These are phyloP conservation scores for Salix purpurea DNA, from an alignment of 345 rosid genomes.

Conservation along the genomic window DNA sequence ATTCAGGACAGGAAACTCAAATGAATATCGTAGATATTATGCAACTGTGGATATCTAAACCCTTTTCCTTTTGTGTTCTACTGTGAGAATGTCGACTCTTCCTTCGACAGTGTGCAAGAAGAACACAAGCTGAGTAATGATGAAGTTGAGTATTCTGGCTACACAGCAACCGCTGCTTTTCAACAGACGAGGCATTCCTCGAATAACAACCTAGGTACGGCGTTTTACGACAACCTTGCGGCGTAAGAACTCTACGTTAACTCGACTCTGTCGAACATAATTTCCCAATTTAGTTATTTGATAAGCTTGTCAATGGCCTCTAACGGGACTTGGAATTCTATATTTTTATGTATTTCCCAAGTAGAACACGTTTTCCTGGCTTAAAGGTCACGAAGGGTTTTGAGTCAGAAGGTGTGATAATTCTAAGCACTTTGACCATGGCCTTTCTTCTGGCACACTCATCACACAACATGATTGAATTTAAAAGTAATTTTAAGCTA, in stretches of 20 bases:
- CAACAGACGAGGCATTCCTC: not conserved
- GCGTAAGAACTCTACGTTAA: no score
- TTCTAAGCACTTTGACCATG: not conserved
- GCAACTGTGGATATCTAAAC: not conserved
- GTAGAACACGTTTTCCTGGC: not conserved
- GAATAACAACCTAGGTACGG: not conserved
- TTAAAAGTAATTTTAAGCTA: not conserved
- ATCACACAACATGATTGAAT: not conserved
- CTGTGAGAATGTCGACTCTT: not conserved
- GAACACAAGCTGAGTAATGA: not conserved
- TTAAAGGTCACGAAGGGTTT: not conserved
- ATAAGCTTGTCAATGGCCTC: not conserved
- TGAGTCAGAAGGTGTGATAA: not conserved
- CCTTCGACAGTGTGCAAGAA: not conserved
- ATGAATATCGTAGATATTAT: not conserved
- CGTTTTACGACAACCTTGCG: not conserved
- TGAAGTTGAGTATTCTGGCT: not conserved
- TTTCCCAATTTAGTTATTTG: no score
- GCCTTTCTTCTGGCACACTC: not conserved
- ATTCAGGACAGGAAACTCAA: not conserved
- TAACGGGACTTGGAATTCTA: not conserved
- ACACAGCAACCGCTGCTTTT: not conserved
- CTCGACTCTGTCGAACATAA: no score
- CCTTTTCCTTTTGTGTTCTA: not conserved
- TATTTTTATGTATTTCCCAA: not conserved